These are phyloP conservation scores for Penicillium sp. DNA, from an alignment of 2,329 filamentous ascomycete species.

Conservation along the genomic window DNA sequence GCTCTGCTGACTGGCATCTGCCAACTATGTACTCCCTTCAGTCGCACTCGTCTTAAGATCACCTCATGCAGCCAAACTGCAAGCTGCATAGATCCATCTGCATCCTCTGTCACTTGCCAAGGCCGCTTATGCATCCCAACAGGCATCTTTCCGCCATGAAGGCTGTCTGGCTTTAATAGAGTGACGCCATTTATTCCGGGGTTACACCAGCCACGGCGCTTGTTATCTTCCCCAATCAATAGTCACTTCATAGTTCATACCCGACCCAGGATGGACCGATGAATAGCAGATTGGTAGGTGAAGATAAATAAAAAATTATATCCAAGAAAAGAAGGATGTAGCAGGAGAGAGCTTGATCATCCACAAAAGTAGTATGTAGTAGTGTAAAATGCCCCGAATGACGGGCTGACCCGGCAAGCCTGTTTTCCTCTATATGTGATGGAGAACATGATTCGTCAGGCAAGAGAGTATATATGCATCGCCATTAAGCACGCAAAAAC, in stretches of 20 bases:
- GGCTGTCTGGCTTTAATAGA: neutral
- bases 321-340: neutral
- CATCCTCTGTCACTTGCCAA: neutral
- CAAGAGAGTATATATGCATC: conserved; percentile 14
- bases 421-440: conserved; percentile 13
- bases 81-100: neutral
- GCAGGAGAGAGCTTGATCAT: neutral
- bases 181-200: neutral
- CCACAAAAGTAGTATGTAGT: neutral
- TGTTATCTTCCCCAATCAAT: neutral
- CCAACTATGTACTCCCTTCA: too few species aligned
- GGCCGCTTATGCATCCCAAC: neutral
- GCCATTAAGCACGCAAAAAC: conserved; percentile 12
- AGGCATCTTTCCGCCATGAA: neutral
- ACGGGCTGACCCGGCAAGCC: neutral
- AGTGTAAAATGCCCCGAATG: neutral
- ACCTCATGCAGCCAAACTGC: neutral
- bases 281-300: neutral
- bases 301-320: neutral
- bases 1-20: too few species aligned
- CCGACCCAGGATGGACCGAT: too few species aligned
- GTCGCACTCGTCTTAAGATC: too few species aligned
- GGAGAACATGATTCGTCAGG: conserved; percentile 22
- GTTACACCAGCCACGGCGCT: neutral
- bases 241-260: too few species aligned